Conservation (phyloP, 306 rosid species). For the Dryas octopetala region DNA sequence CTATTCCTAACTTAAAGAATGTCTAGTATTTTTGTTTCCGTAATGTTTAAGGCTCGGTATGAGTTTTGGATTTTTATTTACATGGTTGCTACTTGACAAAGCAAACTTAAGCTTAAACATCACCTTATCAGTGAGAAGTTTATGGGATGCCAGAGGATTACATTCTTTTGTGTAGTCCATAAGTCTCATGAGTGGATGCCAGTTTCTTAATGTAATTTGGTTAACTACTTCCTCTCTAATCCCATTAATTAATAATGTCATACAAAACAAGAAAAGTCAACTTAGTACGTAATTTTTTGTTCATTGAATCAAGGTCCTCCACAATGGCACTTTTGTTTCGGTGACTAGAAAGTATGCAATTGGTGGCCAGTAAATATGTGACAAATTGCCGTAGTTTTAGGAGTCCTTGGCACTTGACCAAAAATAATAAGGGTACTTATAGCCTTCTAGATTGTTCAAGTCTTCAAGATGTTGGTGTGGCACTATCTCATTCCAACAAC, state of each 20-base stretch:
- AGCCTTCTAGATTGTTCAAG: background rate
- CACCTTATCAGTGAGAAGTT: constrained; percentile 1
- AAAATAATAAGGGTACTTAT: too few species aligned
- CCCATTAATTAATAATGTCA: background rate
- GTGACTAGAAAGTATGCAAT: too few species aligned
- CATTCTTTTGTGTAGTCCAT: background rate
- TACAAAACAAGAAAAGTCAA: background rate
- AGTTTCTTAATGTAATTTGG: background rate
- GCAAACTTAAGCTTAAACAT: background rate
- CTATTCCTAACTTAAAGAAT: background rate
- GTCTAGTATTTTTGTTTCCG: background rate
- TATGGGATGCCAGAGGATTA: constrained; percentile 8
- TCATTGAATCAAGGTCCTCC: constrained; percentile 4
- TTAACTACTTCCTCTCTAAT: constrained; percentile 1
- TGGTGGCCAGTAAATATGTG: too few species aligned
- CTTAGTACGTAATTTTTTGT: background rate
- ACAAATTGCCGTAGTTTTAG: background rate
- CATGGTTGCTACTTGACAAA: background rate
- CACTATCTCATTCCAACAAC: background rate
- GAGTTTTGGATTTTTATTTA: background rate
- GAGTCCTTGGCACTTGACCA: background rate
- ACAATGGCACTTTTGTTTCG: background rate
- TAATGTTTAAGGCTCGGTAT: background rate
- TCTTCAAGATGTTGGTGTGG: background rate
- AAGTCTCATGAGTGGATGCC: background rate